Evolutionary conservation across 768 basidiomycete genomes (phyloP).

Genomic region (Roridomyces roridus): DNA sequence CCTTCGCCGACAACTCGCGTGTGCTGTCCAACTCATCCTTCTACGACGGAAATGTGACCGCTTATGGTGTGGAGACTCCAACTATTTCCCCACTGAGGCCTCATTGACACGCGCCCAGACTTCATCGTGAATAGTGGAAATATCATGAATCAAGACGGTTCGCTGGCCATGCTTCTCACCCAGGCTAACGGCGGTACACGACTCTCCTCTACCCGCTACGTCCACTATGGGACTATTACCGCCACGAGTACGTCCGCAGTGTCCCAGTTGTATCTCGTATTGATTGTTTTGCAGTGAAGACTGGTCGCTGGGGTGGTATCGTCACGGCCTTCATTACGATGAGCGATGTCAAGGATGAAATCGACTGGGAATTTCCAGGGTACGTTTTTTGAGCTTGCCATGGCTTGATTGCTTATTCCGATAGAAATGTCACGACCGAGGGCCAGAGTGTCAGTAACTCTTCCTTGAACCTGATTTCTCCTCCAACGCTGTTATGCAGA

Average conservation of each 20-base stretch:
- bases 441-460: conserved; percentile 57
- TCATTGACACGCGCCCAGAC: conserved; percentile 44
- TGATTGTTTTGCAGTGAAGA: conserved; percentile 60
- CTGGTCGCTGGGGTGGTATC: conserved; percentile 79
- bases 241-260: conserved; percentile 51
- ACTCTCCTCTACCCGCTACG: conserved; percentile 78
- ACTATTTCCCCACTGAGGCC: background rate
- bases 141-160: conserved; percentile 71
- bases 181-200: conserved; percentile 78
- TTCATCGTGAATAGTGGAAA: conserved; percentile 75
- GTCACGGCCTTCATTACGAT: conserved; percentile 88
- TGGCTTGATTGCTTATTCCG: conserved; percentile 93
- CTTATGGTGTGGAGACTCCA: conserved; percentile 61
- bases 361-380: too few relatives aligned
- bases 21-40: conserved; percentile 68
- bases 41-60: conserved; percentile 77
- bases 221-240: conserved; percentile 83
- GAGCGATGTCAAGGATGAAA: conserved; percentile 84
- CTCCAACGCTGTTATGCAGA: conserved; percentile 29
- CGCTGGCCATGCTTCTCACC: conserved; percentile 71
- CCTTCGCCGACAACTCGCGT: conserved; percentile 68
- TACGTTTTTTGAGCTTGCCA: too few relatives aligned
- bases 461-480: too few relatives aligned
- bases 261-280: background rate
- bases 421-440: conserved; percentile 60